A percentile compares a stretch with the other conserved stretches of the same genome.
phyloP scores from a whole-genome alignment of 768 basidiomycete species.

The Vararia minispora region DNA sequence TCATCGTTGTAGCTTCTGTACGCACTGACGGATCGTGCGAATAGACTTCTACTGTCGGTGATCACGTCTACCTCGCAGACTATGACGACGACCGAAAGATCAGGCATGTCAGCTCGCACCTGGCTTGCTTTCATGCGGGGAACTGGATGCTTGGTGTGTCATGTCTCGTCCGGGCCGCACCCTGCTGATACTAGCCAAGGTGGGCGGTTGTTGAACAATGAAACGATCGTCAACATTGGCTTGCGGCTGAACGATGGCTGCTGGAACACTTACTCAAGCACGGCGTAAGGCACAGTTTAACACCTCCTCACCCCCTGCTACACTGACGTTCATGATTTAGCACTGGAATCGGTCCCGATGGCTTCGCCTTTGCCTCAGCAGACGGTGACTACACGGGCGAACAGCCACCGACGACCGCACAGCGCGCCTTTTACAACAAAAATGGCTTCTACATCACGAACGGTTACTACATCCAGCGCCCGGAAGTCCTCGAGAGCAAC shows the following conservation, averaged over 20 bases:
- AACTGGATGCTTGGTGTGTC: slow-evolving; percentile 58
- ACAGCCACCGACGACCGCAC: slow-evolving; percentile 24
- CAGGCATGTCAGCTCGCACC: slow-evolving; percentile 56
- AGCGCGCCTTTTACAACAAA: slow-evolving; percentile 41
- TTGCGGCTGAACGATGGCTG: slow-evolving; percentile 58
- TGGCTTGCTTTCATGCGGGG: slow-evolving; percentile 66
- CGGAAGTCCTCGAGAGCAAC: slow-evolving; percentile 72
- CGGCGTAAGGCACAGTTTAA: too few species aligned
- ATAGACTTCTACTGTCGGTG: slow-evolving; percentile 57
- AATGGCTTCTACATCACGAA: slow-evolving; percentile 57
- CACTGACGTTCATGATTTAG: slow-evolving; percentile 28
- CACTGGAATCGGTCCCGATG: slow-evolving; percentile 70
- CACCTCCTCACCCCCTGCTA: too few species aligned
- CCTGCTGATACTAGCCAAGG: too few species aligned
- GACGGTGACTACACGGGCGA: slow-evolving; percentile 62
- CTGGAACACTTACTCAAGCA: slow-evolving; percentile 73
- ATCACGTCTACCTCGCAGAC: slow-evolving; percentile 56
- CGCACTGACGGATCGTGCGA: too few species aligned
- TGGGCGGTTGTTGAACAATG: slow-evolving; percentile 57
- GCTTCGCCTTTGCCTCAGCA: slow-evolving; percentile 47
- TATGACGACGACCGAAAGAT: slow-evolving; percentile 39
- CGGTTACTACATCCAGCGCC: slow-evolving; percentile 49
- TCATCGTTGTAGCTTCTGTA: too few species aligned
- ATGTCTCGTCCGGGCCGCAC: not conserved
- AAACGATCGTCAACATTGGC: slow-evolving; percentile 54